Conservation (phyloP, 1,284 basidiomycete species). For the Ustilago nuda region DNA sequence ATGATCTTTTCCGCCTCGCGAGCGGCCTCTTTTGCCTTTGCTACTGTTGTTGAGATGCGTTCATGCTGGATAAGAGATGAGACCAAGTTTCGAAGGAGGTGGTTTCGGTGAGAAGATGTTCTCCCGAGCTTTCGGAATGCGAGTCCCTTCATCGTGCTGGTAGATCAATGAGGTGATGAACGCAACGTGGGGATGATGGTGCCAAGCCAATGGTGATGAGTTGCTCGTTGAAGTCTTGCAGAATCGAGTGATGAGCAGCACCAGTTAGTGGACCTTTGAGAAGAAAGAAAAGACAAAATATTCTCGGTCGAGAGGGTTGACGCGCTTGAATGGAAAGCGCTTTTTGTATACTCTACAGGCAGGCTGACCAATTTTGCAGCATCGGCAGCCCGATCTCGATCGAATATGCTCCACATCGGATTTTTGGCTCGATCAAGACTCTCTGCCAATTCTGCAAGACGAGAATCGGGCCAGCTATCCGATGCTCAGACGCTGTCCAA, state of each 20-base stretch:
- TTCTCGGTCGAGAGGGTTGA: slow-evolving; percentile 42
- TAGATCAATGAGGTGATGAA: not conserved
- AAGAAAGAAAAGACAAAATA: not conserved
- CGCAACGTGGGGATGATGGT: not conserved
- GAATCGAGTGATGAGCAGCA: too few relatives aligned
- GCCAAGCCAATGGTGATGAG: not conserved
- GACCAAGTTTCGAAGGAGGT: slow-evolving; percentile 78
- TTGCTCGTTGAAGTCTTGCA: not conserved
- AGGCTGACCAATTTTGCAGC: slow-evolving; percentile 9
- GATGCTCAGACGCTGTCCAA: slow-evolving; percentile 4
- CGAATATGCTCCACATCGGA: slow-evolving; percentile 2
- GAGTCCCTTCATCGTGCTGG: slow-evolving; percentile 63
- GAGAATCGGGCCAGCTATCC: not conserved
- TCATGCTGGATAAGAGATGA: slow-evolving; percentile 95
- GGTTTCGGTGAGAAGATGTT: slow-evolving; percentile 54
- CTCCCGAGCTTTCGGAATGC: slow-evolving; percentile 67
- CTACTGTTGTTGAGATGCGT: slow-evolving; percentile 93
- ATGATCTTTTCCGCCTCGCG: slow-evolving; percentile 90
- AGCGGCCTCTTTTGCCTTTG: slow-evolving; percentile 93
- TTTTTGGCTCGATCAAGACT: slow-evolving; percentile 11
- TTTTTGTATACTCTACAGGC: not conserved
- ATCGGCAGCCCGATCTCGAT: not conserved
- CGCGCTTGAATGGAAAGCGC: slow-evolving; percentile 24
- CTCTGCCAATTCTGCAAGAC: not conserved
- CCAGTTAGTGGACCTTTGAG: not conserved